Conservation (phyloP, 2,329 filamentous ascomycete species). For the Hypoxylon sp. region DNA sequence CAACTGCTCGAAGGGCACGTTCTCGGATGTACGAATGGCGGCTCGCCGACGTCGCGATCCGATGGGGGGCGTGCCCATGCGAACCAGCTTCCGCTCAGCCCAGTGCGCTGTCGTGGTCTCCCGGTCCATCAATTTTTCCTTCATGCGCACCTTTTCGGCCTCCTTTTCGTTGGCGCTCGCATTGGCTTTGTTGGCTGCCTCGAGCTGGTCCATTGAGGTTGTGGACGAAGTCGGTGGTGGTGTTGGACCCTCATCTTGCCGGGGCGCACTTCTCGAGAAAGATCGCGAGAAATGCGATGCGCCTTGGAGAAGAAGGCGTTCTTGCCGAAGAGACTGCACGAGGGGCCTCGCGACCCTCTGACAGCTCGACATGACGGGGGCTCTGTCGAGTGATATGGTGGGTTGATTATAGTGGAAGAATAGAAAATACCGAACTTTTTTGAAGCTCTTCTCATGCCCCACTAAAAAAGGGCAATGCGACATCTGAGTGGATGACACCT, state of each 20-base stretch:
- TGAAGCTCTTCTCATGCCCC: constrained; percentile 31
- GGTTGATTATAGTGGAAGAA: constrained; percentile 21
- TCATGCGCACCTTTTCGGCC: constrained; percentile 48
- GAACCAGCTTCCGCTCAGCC: constrained; percentile 78
- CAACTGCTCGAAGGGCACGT: constrained; percentile 90
- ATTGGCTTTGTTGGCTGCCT: constrained; percentile 36
- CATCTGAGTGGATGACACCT: constrained; percentile 26
- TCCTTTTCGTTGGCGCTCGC: constrained; percentile 47
- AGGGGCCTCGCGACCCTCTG: constrained; percentile 72
- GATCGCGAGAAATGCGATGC: constrained; percentile 54
- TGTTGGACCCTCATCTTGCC: constrained; percentile 56
- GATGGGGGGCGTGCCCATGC: constrained; percentile 77
- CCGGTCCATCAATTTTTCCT: constrained; percentile 71
- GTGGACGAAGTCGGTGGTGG: constrained; percentile 44
- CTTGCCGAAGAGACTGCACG: constrained; percentile 66
- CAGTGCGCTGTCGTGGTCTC: constrained; percentile 74
- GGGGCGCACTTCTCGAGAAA: constrained; percentile 56
- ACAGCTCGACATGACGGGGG: constrained; percentile 69
- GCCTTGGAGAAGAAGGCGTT: constrained; percentile 47
- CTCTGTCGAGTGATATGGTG: constrained; percentile 24
- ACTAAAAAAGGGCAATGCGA: constrained; percentile 24
- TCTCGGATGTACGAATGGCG: constrained; percentile 73
- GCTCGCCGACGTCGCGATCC: constrained; percentile 88
- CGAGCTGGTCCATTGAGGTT: constrained; percentile 34
- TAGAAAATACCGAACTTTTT: constrained; percentile 39